A percentile compares a stretch with the other conserved stretches of the same genome.
Conservation (phyloP, 2,329 filamentous ascomycete genomes). For the Tolypocladium endophyticum region DNA sequence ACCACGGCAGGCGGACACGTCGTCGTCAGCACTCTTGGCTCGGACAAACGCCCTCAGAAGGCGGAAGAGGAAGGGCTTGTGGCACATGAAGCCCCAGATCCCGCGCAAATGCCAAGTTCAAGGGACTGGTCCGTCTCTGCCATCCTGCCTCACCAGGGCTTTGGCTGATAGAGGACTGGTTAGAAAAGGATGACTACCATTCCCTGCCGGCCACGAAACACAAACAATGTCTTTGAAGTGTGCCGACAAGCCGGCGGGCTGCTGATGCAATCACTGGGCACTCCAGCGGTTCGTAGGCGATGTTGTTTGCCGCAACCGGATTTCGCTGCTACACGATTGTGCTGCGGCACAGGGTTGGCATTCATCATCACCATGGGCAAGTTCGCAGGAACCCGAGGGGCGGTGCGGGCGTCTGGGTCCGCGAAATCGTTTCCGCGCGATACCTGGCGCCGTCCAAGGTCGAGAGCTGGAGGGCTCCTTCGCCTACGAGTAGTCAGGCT, state of each 20-base stretch:
- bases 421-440: background rate
- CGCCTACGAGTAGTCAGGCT: background rate
- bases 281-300: background rate
- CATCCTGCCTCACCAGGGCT: background rate
- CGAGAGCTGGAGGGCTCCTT: background rate
- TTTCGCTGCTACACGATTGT: background rate
- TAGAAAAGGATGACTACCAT: background rate
- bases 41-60: background rate
- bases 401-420: background rate
- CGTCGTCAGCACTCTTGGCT: background rate
- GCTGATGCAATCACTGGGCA: background rate
- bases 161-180: background rate
- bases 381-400: background rate
- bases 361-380: background rate
- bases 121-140: background rate
- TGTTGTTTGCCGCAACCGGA: background rate
- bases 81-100: background rate
- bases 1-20: no score
- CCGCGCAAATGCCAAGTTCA: background rate
- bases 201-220: background rate
- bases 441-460: background rate
- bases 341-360: background rate
- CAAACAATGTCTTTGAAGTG: background rate
- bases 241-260: background rate
- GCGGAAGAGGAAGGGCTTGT: background rate